Evolutionary conservation across 805 yeast species (phyloP), one percentile per base, ranked within the genome.

Genomic region (Ogataea corticis): DNA sequence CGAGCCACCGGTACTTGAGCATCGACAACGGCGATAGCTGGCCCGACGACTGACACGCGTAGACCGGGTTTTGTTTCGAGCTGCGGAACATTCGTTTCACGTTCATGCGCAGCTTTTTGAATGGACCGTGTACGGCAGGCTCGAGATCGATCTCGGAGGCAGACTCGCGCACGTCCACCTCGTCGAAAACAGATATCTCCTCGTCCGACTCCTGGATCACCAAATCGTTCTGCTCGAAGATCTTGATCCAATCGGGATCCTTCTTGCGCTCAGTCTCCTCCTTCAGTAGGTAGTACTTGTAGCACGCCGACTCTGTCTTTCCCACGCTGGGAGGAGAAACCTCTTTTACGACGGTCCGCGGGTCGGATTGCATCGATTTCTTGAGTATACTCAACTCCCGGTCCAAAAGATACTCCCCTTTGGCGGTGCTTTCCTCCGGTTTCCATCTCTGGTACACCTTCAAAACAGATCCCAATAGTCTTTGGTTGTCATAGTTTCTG

Each of bases 241-340:
- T 49, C 21, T 47, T 46, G n/a, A 51, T 46, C 56, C 57, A 55
- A 6, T 46, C 45, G 2, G 56, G 57, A 28, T 37, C 38, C 2
- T 33, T 42, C 17, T 23, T 36, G 27, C 33, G 38, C 36, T 19
- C 29, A 13, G 36, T 7, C 23, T 42, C 40, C 28, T 49, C 45
- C 16, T 38, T 47, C 7, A 38, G 37, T n/a, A 55, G 37, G 31
- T 49, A 55, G 39, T 38, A 55, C 25, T 44, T 51, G 32, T 51
- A 55, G 31, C 57, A 52, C 14, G 40, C 40, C 10, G 54, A 41
- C 15, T 48, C 44, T 2, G 13, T 12, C 3, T 45, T 14, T 6
- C 21, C 18, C 21, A 19, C 42, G 4, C 36, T 19, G 21, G 19
- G 3, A 3, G 27, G 17, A n/a, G 25, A 15, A 3, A 45, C 33